These are phyloP conservation scores for Aphanoascus verrucosus DNA, from an alignment of 2,329 filamentous ascomycete genomes.

Conservation along the genomic window DNA sequence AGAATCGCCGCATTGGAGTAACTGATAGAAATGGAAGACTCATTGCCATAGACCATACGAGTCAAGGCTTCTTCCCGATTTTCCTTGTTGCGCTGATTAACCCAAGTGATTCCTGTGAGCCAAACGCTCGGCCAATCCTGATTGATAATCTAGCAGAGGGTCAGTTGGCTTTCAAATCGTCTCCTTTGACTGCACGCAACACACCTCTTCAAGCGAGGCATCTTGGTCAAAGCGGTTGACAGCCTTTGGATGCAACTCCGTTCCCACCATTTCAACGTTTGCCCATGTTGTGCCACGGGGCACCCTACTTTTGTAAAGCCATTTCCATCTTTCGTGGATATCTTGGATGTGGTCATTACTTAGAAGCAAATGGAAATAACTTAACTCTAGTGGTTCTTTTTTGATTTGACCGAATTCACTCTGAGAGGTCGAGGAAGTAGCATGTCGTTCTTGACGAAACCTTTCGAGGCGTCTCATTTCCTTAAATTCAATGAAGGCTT, in stretches of 20 bases:
- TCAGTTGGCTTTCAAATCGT: background rate
- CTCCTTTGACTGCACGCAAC: background rate
- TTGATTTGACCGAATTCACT: background rate
- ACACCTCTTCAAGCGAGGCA: background rate
- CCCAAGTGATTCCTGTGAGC: constrained; percentile 7
- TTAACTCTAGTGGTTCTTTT: background rate
- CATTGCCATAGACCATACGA: constrained; percentile 8
- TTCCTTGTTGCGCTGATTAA: background rate
- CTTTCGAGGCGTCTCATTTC: background rate
- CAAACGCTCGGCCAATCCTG: background rate
- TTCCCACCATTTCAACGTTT: constrained; percentile 1
- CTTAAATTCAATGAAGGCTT: background rate
- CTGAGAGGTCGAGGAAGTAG: background rate
- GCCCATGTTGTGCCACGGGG: background rate
- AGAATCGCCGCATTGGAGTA: constrained; percentile 11
- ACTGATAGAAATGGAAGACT: background rate
- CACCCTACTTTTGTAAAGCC: background rate
- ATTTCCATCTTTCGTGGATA: background rate
- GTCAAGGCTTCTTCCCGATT: background rate
- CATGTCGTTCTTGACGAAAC: background rate
- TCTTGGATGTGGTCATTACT: background rate
- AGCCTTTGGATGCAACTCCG: background rate
- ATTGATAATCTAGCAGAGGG: background rate
- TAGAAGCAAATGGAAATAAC: background rate
- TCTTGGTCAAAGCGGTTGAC: background rate